Base-by-base conservation (phyloP, 345 rosid species). In the Diplotaxis tenuifolia region DNA sequence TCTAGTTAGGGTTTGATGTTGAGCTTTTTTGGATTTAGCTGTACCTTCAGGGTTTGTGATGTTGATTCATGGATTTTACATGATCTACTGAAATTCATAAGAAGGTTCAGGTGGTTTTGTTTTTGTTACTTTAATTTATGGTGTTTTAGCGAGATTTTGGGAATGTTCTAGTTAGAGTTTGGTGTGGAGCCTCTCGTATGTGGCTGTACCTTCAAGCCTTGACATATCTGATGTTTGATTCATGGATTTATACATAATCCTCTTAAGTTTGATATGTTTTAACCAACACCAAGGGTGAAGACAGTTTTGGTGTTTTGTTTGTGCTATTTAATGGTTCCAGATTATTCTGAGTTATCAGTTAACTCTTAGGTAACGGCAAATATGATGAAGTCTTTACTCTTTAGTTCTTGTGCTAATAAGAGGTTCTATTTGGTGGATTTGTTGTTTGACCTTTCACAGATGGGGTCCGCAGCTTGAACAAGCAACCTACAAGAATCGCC, bases 381-480 rank as follows among this genome's bases (percentile, higher is more conserved):
- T 34, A 22, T 55, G 60, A 5, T 73, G 38, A 57, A 59, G 18
- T 65, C 60, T 57, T 57, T 57, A 31, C 23, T 57, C n/a, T n/a
- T n/a, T n/a, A n/a, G n/a, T 34, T 76, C 23, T 58, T 71, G 72
- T 58, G 57, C 53, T 47, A 34, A 71, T n/a, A 47, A 65, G 55
- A 14, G 63, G 15, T 31, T n/a, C 18, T 18, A 0, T 31, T 31
- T 6, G 34, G 45, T 68, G 15, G 9, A 67, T 60, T 68, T 36
- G 27, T 73, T 75, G 20, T 52, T 72, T 58, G 55, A 10, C 21
- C 16, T 72, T 72, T 25, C 5, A n/a, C 80, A 88, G 96, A 70
- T 90, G 96, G 96, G 96, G 96, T 12, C 92, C 94, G 0, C 96
- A 87, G 85, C 88, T 90, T 15, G 96, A 90, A 68, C 92, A 88